Conservation (phyloP, 257 asterid genomes). For the Echium plantagineum region DNA sequence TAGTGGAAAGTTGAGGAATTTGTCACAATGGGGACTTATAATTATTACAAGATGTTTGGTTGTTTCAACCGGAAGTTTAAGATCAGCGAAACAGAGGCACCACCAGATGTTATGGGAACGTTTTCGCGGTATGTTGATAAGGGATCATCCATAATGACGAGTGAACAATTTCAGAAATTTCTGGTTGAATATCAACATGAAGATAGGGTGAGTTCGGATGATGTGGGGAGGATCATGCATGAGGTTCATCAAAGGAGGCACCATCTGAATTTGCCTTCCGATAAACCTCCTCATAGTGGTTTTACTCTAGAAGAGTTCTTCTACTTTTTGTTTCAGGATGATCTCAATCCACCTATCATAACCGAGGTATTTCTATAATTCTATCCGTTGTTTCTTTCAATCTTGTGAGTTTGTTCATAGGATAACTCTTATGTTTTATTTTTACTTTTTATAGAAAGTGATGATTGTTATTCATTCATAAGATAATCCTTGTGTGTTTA, state of each 20-base stretch:
- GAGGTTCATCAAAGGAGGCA: slow-evolving; percentile 41
- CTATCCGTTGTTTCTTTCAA: too few species aligned
- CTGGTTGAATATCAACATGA: slow-evolving; percentile 60
- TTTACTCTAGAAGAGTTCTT: slow-evolving; percentile 74
- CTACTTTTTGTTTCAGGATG: slow-evolving; percentile 60
- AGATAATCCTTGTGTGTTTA: too few species aligned
- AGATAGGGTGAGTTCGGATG: slow-evolving; percentile 29
- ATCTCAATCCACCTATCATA: slow-evolving; percentile 73
- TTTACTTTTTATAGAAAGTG: too few species aligned
- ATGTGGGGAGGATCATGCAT: slow-evolving; percentile 49
- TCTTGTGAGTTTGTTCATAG: too few species aligned
- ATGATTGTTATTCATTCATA: too few species aligned
- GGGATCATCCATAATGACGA: slow-evolving; percentile 38
- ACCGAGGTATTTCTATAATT: slow-evolving; percentile 41
- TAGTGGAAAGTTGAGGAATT: neutral
- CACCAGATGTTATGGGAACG: slow-evolving; percentile 71
- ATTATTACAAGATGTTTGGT: slow-evolving; percentile 89
- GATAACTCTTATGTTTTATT: too few species aligned
- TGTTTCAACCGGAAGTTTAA: slow-evolving; percentile 89
- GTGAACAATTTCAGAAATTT: slow-evolving; percentile 53
- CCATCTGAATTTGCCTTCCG: slow-evolving; percentile 15
- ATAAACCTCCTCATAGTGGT: slow-evolving; percentile 20
- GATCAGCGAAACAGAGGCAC: slow-evolving; percentile 80
- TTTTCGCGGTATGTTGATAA: slow-evolving; percentile 48
- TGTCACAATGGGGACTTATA: slow-evolving; percentile 61